A percentile compares a stretch with the other conserved stretches of the same genome.
Evolutionary conservation across 2,329 filamentous ascomycete species (phyloP).

Genomic region (Lojkania enalia): DNA sequence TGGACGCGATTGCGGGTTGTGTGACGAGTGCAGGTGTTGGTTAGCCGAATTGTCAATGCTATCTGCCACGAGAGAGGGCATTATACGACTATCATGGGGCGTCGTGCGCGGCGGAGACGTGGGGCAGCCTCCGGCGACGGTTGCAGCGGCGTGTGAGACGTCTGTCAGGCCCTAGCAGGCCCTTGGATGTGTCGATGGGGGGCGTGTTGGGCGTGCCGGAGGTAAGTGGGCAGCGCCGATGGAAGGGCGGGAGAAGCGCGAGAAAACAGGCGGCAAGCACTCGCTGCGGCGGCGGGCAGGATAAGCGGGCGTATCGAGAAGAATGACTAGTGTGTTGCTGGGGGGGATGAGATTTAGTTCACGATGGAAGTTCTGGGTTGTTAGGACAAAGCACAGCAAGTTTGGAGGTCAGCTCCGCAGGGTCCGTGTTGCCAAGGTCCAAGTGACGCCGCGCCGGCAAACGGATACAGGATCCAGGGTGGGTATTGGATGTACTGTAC

Average conservation of each 20-base stretch:
- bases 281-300: background rate
- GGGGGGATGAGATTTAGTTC: conserved; percentile 1
- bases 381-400: conserved; percentile 19
- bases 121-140: conserved; percentile 30
- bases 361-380: conserved; percentile 11
- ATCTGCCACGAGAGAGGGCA: conserved; percentile 57
- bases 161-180: conserved; percentile 26
- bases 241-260: background rate
- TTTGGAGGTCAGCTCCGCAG: conserved; percentile 18
- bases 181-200: too few species aligned
- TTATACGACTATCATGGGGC: conserved; percentile 45
- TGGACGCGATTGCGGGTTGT: conserved; percentile 29
- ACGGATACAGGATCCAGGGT: too few species aligned
- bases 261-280: conserved; percentile 2
- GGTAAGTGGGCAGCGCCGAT: background rate
- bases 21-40: conserved; percentile 28
- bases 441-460: conserved; percentile 19
- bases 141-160: conserved; percentile 27
- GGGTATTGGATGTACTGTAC: too few species aligned
- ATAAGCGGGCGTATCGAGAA: conserved; percentile 6
- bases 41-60: conserved; percentile 46
- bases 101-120: conserved; percentile 37
- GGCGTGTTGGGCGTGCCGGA: background rate
- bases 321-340: conserved; percentile 15
- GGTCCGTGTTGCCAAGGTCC: conserved; percentile 8